Evolutionary conservation across 371 early-diverging fungal genomes (phyloP).

Genomic region (Apophysomyces ossiformis): DNA sequence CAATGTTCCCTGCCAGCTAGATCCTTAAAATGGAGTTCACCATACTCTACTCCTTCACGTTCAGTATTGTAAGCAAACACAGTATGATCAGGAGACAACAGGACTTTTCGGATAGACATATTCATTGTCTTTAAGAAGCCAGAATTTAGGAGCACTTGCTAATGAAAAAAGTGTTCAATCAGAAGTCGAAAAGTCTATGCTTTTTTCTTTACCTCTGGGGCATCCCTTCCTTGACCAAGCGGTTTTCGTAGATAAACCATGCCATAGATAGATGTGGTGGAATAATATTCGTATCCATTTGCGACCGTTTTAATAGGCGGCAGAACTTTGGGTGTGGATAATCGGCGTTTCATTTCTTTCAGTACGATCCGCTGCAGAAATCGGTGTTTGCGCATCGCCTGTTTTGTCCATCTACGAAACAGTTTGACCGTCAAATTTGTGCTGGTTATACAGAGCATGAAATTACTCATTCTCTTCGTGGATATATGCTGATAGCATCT

Average conservation of each 20-base stretch:
- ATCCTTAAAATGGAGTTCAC: conserved; percentile 65
- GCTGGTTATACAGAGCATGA: neutral
- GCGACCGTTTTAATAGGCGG: conserved; percentile 59
- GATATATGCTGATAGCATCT: conserved; percentile 57
- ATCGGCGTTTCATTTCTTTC: conserved; percentile 61
- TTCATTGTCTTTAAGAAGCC: conserved; percentile 57
- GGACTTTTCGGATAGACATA: conserved; percentile 60
- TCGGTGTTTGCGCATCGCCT: conserved; percentile 31
- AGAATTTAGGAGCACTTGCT: conserved; percentile 65
- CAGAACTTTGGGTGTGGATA: conserved; percentile 46
- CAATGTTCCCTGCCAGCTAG: conserved; percentile 37
- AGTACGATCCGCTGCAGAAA: conserved; percentile 43
- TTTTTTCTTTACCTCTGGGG: conserved; percentile 45
- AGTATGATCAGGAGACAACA: conserved; percentile 62
- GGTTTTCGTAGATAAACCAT: conserved; percentile 62
- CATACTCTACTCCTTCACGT: conserved; percentile 67
- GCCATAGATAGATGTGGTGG: conserved; percentile 59
- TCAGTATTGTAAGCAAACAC: conserved; percentile 66
- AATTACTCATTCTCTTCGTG: conserved; percentile 62
- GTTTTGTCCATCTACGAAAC: conserved; percentile 31
- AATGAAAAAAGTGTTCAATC: conserved; percentile 6
- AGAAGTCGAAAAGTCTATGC: neutral
- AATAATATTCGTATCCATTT: conserved; percentile 68
- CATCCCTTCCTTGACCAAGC: conserved; percentile 42
- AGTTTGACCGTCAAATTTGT: neutral